phyloP scores from a whole-genome alignment of 164 flowering plant genomes.

The Kingdonia uniflora region DNA sequence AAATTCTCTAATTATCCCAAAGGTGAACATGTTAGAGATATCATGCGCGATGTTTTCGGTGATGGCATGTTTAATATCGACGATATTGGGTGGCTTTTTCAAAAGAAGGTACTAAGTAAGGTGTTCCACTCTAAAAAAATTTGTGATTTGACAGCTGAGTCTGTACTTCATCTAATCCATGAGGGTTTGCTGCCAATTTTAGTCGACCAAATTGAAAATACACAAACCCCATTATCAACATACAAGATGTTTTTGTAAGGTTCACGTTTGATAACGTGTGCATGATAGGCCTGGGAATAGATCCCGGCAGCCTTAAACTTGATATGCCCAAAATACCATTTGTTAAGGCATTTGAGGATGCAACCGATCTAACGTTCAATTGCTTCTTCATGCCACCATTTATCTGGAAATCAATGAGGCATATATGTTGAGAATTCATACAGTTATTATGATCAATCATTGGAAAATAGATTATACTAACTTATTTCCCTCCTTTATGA shows the following conservation, averaged over 20 bases:
- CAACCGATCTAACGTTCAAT: constrained; percentile 55
- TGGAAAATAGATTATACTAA: too few species aligned
- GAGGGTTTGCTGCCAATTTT: constrained; percentile 50
- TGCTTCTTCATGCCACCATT: constrained; percentile 66
- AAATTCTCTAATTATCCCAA: constrained; percentile 70
- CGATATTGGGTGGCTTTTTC: constrained; percentile 46
- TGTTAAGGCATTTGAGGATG: constrained; percentile 75
- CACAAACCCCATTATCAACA: constrained; percentile 19
- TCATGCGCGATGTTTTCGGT: constrained; percentile 57
- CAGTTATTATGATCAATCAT: too few species aligned
- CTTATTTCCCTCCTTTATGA: too few species aligned
- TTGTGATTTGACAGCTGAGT: constrained; percentile 45
- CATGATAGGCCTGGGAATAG: constrained; percentile 90
- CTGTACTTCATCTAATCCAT: constrained; percentile 61
- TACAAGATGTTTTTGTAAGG: constrained; percentile 72
- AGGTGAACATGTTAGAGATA: constrained; percentile 46
- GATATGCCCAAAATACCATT: constrained; percentile 73
- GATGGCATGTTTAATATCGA: constrained; percentile 76
- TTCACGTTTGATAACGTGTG: constrained; percentile 89
- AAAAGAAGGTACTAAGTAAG: constrained; percentile 33
- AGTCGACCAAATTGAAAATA: constrained; percentile 22
- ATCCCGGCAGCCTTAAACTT: constrained; percentile 65
- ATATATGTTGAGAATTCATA: too few species aligned
- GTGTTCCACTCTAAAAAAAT: constrained; percentile 81
- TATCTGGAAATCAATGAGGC: constrained; percentile 64